Evolutionary conservation across 129 eudicot genomes (phyloP).

Genomic region (Erigeron canadensis): DNA sequence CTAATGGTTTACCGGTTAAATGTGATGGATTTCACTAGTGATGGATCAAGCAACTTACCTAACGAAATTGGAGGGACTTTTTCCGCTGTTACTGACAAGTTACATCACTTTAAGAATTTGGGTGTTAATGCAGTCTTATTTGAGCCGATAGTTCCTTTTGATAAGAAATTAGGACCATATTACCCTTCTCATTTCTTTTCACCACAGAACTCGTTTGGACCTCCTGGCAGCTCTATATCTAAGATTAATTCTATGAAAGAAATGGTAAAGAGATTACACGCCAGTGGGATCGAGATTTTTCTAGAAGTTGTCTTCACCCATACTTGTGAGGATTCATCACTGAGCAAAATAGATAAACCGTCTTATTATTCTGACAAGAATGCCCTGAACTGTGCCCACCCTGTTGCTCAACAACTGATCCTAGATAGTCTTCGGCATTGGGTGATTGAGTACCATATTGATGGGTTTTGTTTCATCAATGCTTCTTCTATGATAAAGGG

Average conservation of each 20-base stretch:
- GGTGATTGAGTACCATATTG: conserved; percentile 86
- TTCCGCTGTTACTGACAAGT: conserved; percentile 64
- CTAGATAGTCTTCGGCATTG: conserved; percentile 85
- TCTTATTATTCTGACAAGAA: conserved; percentile 46
- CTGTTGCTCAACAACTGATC: conserved; percentile 75
- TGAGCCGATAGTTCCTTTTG: conserved; percentile 74
- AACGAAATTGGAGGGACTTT: conserved; percentile 58
- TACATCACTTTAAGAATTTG: conserved; percentile 65
- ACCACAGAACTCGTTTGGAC: conserved; percentile 49
- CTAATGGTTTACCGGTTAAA: conserved; percentile 81
- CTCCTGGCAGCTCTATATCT: conserved; percentile 41
- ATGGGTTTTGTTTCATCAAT: conserved; percentile 81
- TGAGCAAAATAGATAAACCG: conserved; percentile 53
- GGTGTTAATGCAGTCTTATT: conserved; percentile 80
- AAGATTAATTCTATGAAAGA: conserved; percentile 64
- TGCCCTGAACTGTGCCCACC: conserved; percentile 70
- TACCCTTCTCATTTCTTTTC: conserved; percentile 80
- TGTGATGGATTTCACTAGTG: conserved; percentile 62
- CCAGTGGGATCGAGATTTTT: conserved; percentile 72
- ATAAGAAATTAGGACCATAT: conserved; percentile 72
- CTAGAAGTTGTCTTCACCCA: conserved; percentile 90
- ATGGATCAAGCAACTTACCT: conserved; percentile 69
- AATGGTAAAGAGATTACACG: conserved; percentile 85
- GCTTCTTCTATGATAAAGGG: conserved; percentile 67
- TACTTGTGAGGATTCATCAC: conserved; percentile 45